A percentile compares a stretch with the other conserved stretches of the same genome.
phyloP scores from a whole-genome alignment of 2,329 filamentous ascomycete genomes.

The Coniochaeta sp. region DNA sequence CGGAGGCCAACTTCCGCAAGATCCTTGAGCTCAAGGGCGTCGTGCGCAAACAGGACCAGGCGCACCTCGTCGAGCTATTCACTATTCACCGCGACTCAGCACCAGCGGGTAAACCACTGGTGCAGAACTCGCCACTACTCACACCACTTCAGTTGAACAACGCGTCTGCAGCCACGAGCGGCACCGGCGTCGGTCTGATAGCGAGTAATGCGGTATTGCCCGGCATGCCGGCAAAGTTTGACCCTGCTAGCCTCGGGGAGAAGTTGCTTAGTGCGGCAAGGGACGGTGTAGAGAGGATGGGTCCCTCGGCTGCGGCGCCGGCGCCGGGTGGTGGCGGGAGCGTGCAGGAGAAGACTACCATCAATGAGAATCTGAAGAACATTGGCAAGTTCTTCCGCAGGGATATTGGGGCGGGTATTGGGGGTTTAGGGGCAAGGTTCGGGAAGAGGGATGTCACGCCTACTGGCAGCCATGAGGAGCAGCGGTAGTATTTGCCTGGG shows the following conservation, averaged over 20 bases:
- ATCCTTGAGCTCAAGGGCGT: conserved; percentile 94
- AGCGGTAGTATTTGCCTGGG: neutral
- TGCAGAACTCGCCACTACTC: conserved; percentile 62
- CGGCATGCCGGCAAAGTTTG: conserved; percentile 55
- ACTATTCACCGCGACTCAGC: conserved; percentile 68
- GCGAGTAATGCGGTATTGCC: conserved; percentile 28
- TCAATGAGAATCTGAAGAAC: conserved; percentile 92
- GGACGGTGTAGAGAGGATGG: conserved; percentile 73
- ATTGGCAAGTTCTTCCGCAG: conserved; percentile 94
- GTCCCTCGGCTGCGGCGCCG: conserved; percentile 40
- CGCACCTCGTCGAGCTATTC: conserved; percentile 80
- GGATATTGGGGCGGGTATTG: conserved; percentile 79
- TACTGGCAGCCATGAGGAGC: conserved; percentile 17
- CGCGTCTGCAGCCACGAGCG: conserved; percentile 27
- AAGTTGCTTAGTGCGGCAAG: conserved; percentile 82
- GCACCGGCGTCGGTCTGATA: conserved; percentile 24
- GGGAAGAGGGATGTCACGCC: conserved; percentile 48
- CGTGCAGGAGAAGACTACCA: conserved; percentile 41
- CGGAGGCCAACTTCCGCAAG: conserved; percentile 91
- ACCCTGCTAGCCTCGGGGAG: conserved; percentile 75
- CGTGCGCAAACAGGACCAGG: conserved; percentile 66
- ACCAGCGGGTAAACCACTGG: conserved; percentile 53
- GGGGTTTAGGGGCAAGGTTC: conserved; percentile 66
- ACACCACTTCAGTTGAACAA: conserved; percentile 49
- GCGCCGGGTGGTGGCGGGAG: conserved; percentile 19